Evolutionary conservation across 805 yeast species (phyloP), one percentile per base, ranked within the genome.

Genomic region (Lipomyces lipofer): DNA sequence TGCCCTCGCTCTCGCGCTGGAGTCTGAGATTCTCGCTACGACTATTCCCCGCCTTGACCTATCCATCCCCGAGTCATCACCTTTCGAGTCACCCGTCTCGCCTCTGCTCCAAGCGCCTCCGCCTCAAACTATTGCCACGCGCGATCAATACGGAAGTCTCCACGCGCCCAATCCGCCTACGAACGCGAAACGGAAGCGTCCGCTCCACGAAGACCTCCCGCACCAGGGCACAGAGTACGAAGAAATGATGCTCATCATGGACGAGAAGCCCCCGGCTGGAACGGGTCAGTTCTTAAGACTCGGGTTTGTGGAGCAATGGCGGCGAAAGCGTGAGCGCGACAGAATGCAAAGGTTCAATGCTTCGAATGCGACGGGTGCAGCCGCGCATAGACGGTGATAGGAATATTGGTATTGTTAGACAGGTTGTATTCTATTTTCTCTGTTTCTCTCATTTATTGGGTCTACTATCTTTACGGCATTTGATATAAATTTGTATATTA

Each of bases 271-370:
- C 0, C 69, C 75, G 30, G 70, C 75, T 6, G 67, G 74, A 0
- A 66, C 77, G 22, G 75, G 75, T 43, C 95, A 90, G 69, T 94
- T 94, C 69, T 81, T 88, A 77, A 80, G 98, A 60, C 74, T 92
- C 48, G 78, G 95, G 59, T 89, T 91, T 64, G 86, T 92, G 55
- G 98, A 92, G 69, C 94, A 86, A 70, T 82, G 87, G 72, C 76
- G 95, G 51, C 76, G 86, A 44, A 81, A 86, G 67, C 80, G 81
- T 64, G 85, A 80, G 54, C 74, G 80, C 57, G 66, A 58, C 24
- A 46, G 53, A 21, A 29, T 30, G 35, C 59, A 53, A 38, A 47
- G 35, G n/a, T 25, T 38, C 19, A 40, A 29, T 15, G 44, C 47
- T 12, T 36, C 42, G 27, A 36, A 30, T 13, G 25, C 9, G n/a